A percentile compares a stretch with the other conserved stretches of the same genome.
Conservation (phyloP, 768 basidiomycete species). For the Kwoniella sp. region DNA sequence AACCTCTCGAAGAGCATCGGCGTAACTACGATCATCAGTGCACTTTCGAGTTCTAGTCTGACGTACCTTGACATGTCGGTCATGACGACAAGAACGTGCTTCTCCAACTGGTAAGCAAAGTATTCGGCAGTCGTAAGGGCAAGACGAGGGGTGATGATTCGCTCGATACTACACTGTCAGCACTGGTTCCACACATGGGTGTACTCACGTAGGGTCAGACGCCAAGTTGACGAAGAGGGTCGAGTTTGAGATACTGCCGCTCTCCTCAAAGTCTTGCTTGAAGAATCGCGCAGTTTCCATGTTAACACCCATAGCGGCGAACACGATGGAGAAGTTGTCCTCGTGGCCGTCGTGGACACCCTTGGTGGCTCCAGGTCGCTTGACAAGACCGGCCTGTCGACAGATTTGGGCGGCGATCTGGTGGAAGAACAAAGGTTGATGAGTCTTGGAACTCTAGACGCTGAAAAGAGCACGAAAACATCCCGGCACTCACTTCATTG, state of each 20-base stretch:
- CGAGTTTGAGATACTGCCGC: conserved; percentile 93
- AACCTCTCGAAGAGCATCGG: conserved; percentile 63
- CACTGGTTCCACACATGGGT: background rate
- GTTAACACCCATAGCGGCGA: conserved; percentile 99
- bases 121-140: conserved; percentile 98
- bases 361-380: conserved; percentile 79
- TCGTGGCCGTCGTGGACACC: conserved; percentile 98
- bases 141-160: conserved; percentile 97
- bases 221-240: conserved; percentile 98
- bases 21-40: conserved; percentile 60
- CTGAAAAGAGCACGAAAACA: conserved; percentile 9
- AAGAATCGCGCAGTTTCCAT: conserved; percentile 99
- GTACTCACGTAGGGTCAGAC: conserved; percentile 81
- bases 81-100: conserved; percentile 97
- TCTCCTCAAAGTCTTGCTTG: conserved; percentile 99
- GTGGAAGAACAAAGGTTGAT: conserved; percentile 5
- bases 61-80: conserved; percentile 76
- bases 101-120: conserved; percentile 98
- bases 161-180: conserved; percentile 68
- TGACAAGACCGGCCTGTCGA: conserved; percentile 96
- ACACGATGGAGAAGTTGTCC: conserved; percentile 99
- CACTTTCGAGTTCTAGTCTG: background rate
- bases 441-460: background rate
- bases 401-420: conserved; percentile 99
- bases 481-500: conserved; percentile 72